Base-by-base conservation (phyloP, 176 grass and related monocot genomes). In the Microstegium vimineum region DNA sequence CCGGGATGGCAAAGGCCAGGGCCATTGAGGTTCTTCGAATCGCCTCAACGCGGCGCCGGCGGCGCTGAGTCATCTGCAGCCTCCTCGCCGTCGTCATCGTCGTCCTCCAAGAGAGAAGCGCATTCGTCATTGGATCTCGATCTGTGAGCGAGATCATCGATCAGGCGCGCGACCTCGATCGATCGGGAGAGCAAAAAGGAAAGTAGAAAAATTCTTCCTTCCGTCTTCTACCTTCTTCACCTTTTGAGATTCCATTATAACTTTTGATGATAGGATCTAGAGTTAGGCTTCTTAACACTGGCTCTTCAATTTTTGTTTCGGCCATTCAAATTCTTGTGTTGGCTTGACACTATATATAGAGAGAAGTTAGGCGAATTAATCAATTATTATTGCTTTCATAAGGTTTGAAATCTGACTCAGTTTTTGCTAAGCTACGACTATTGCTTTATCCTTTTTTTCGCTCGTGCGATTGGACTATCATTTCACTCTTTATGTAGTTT, bases 111-210 rank as follows among this genome's bases (percentile, higher is more conserved):
- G 68, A 85, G 87, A 81, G 97, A 92, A 82, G 89, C 76, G 14
- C 93, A 92, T 69, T 92, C 93, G 33, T 92, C 97, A 14, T 85
- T 99, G 87, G 91, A 99, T 94, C 97, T 92, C 80, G 97, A 99
- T 93, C 90, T 95, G 85, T 99, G 85, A 94, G 54, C 15, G 4
- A 9, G 49, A 59, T 56, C 56, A 41, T 51, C 65, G 16, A 61
- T 32, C 60, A 42, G 32, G 32, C 3, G 10, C 4, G 36, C 17
- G 12, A 73, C 27, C 41, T 62, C 51, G 56, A 52, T 86, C 30
- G 65, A 62, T 81, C 63, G n/a, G 75, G 42, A 62, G 83, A 67
- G n/a, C 82, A 42, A 31, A 67, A 95, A 82, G 86, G 86, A 93
- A 96, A 90, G 89, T 97, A 91, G 69, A 93, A 74, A 66, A 77